Evolutionary conservation across 2,329 filamentous ascomycete genomes (phyloP).

Genomic region (Exophiala dermatitidis): DNA sequence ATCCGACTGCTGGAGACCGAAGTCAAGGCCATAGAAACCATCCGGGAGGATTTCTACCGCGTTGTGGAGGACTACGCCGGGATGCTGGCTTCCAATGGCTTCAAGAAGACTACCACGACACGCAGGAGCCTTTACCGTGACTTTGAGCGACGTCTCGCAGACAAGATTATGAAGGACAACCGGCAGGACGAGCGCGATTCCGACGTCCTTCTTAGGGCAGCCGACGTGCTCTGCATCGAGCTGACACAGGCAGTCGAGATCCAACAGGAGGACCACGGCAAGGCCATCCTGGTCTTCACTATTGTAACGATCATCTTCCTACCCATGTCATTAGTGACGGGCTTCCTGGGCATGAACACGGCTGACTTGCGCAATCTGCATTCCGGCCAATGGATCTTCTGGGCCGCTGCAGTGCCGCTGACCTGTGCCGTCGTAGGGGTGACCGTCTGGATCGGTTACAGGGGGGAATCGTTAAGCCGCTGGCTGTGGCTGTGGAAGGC

Average conservation of each 20-base stretch:
- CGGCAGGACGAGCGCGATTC: not conserved
- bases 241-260: conserved; percentile 15
- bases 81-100: not conserved
- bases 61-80: not conserved
- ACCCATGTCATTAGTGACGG: conserved; percentile 31
- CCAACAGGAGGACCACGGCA: conserved; percentile 26
- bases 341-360: conserved; percentile 32
- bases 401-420: conserved; percentile 7
- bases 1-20: not conserved
- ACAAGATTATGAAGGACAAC: not conserved
- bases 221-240: not conserved
- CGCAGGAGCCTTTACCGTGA: not conserved
- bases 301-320: conserved; percentile 31
- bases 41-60: not conserved
- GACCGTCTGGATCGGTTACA: not conserved
- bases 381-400: conserved; percentile 4
- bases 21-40: not conserved
- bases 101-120: not conserved
- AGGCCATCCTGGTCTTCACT: conserved; percentile 31
- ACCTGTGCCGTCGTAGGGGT: not conserved
- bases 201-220: not conserved
- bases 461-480: not conserved
- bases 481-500: not conserved
- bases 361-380: not conserved
- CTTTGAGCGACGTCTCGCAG: not conserved